Conservation (phyloP, 2,329 filamentous ascomycete species). For the Colletotrichum sojae region DNA sequence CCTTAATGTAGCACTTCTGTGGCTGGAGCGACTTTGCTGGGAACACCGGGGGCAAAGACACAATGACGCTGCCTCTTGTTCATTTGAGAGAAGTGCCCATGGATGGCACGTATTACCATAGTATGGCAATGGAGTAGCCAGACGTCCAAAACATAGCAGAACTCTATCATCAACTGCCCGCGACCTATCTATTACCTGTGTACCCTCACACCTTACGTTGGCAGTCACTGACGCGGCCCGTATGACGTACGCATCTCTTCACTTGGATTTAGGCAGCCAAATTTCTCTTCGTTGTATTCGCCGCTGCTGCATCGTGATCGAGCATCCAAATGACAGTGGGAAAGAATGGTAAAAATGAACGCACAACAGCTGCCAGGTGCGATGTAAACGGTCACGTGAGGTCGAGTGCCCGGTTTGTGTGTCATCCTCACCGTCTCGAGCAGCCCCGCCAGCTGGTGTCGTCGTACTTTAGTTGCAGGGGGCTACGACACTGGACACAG, state of each 20-base stretch:
- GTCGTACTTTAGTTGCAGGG: constrained; percentile 26
- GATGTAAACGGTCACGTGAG: constrained; percentile 24
- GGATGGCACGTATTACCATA: too few species aligned
- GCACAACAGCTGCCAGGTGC: too few species aligned
- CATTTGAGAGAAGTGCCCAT: too few species aligned
- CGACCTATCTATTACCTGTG: too few species aligned
- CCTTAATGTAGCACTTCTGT: too few species aligned
- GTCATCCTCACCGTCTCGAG: constrained; percentile 16
- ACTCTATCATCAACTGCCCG: too few species aligned
- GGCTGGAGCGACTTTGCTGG: too few species aligned
- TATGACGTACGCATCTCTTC: constrained; percentile 27
- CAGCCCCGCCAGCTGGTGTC: constrained; percentile 25
- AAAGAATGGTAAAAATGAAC: too few species aligned
- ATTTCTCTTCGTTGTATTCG: not conserved
- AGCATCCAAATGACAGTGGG: not conserved
- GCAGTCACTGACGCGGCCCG: constrained; percentile 14
- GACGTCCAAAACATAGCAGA: too few species aligned
- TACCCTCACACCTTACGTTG: too few species aligned
- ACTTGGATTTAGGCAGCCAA: constrained; percentile 11
- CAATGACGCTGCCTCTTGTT: not conserved
- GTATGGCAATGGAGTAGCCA: too few species aligned
- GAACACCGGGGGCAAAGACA: not conserved
- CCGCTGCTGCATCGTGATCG: constrained; percentile 11
- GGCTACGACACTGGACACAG: constrained; percentile 34
- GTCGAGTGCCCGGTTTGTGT: not conserved